A percentile compares a stretch with the other conserved stretches of the same genome.
These are phyloP conservation scores for Exophiala mesophila DNA, from an alignment of 2,329 filamentous ascomycete species.

Conservation along the genomic window DNA sequence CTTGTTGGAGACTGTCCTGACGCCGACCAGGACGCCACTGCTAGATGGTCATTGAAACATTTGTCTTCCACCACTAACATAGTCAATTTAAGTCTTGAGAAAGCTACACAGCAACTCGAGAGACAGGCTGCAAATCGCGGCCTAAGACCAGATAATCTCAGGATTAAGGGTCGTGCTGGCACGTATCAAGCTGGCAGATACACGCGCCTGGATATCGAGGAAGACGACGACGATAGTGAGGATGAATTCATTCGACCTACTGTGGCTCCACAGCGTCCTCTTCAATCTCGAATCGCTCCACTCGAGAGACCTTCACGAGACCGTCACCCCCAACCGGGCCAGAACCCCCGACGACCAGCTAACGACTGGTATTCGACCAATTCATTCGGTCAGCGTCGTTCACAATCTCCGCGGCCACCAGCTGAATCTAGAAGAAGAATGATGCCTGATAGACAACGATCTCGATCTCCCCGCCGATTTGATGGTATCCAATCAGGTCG, in stretches of 20 bases:
- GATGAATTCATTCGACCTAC: slow-evolving; percentile 29
- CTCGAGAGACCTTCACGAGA: neutral
- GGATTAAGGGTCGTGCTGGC: slow-evolving; percentile 36
- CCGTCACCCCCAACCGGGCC: neutral
- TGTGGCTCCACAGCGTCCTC: slow-evolving; percentile 9
- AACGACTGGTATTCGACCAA: slow-evolving; percentile 23
- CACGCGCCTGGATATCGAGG: neutral
- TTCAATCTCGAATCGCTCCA: neutral
- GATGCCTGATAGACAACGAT: slow-evolving; percentile 4
- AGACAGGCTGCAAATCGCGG: slow-evolving; percentile 20
- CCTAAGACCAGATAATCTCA: slow-evolving; percentile 29
- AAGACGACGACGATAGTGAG: slow-evolving; percentile 31
- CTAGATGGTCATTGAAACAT: slow-evolving; percentile 35
- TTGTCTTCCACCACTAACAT: slow-evolving; percentile 32
- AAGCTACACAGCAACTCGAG: slow-evolving; percentile 22
- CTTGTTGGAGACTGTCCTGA: slow-evolving; percentile 42
- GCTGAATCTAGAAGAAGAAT: neutral
- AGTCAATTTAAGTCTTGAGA: slow-evolving; percentile 35
- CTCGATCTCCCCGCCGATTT: slow-evolving; percentile 11
- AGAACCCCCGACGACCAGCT: slow-evolving; percentile 3
- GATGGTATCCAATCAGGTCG: slow-evolving; percentile 9
- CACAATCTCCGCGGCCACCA: slow-evolving; percentile 11
- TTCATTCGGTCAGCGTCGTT: slow-evolving; percentile 20
- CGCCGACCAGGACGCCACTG: slow-evolving; percentile 31
- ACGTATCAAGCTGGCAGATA: slow-evolving; percentile 25